These are phyloP conservation scores for Sanghuangporus weigelae DNA, from an alignment of 1,284 basidiomycete species.

Conservation along the genomic window DNA sequence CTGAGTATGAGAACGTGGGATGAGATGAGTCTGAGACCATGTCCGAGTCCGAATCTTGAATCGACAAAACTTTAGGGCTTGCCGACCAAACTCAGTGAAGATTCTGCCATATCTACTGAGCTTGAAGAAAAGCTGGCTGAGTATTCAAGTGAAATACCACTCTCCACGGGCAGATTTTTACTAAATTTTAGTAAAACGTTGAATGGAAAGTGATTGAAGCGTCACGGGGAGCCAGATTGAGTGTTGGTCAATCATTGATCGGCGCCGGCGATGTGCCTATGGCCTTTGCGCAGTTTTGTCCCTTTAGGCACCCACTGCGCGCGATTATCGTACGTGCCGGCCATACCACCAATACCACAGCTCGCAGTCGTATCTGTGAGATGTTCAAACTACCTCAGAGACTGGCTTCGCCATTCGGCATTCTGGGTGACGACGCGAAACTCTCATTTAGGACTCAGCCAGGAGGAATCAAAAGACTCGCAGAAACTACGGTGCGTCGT, in stretches of 20 bases:
- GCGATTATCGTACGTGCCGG: background rate
- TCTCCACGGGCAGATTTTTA: background rate
- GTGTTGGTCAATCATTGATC: background rate
- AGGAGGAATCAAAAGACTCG: constrained; percentile 71
- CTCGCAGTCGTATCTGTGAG: background rate
- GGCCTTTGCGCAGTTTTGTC: too few species aligned
- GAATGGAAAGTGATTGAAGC: background rate
- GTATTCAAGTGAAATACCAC: too few species aligned
- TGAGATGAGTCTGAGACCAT: too few species aligned
- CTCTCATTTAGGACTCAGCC: constrained; percentile 81
- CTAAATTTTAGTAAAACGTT: background rate
- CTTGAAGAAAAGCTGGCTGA: too few species aligned
- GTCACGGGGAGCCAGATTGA: background rate
- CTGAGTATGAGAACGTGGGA: too few species aligned
- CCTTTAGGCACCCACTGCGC: background rate
- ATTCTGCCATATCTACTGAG: too few species aligned
- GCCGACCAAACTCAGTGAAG: too few species aligned
- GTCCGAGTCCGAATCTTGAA: too few species aligned
- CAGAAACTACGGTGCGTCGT: constrained; percentile 51
- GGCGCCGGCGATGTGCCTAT: background rate
- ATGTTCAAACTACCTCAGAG: constrained; percentile 59
- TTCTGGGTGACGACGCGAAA: constrained; percentile 84
- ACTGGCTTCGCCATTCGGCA: constrained; percentile 70
- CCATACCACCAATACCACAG: background rate
- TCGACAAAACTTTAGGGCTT: too few species aligned